These are phyloP conservation scores for Sporothrix pallida DNA, from an alignment of 2,329 filamentous ascomycete species.

Conservation along the genomic window DNA sequence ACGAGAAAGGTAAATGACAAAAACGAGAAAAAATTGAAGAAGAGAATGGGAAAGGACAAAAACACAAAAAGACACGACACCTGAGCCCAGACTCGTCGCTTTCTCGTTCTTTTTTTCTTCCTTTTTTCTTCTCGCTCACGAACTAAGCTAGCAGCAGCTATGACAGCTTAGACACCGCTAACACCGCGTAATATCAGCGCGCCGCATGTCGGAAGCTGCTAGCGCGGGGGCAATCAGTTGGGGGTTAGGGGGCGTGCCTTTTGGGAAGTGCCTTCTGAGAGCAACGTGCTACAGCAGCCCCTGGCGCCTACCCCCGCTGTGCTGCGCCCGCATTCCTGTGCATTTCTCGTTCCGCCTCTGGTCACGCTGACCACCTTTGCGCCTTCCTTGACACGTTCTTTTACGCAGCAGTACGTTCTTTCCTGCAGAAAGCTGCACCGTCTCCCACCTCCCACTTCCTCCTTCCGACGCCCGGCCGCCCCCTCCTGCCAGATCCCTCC, in stretches of 20 bases:
- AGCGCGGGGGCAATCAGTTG: constrained; percentile 8
- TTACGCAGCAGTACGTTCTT: too few species aligned
- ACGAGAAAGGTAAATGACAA: background rate
- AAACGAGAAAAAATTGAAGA: constrained; percentile 11
- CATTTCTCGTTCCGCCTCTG: background rate
- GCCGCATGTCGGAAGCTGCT: constrained; percentile 16
- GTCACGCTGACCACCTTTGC: background rate
- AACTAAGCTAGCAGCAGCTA: constrained; percentile 19
- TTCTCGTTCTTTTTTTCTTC: background rate
- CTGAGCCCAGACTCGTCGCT: background rate
- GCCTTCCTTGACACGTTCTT: background rate
- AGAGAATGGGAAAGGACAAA: constrained; percentile 18
- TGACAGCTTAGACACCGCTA: constrained; percentile 21
- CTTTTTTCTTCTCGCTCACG: constrained; percentile 1
- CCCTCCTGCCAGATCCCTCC: constrained; percentile 13
- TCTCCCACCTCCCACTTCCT: too few species aligned
- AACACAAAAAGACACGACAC: background rate
- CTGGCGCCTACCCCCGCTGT: constrained; percentile 23
- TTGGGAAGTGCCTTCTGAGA: too few species aligned
- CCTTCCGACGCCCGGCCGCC: background rate
- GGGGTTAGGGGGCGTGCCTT: background rate
- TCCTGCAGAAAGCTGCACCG: too few species aligned
- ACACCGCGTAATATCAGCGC: background rate
- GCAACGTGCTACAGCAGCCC: background rate
- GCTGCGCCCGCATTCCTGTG: background rate